Evolutionary conservation across 805 yeast genomes (phyloP), one percentile per base, ranked within the genome.

Genomic region (Yarrowia divulgata): DNA sequence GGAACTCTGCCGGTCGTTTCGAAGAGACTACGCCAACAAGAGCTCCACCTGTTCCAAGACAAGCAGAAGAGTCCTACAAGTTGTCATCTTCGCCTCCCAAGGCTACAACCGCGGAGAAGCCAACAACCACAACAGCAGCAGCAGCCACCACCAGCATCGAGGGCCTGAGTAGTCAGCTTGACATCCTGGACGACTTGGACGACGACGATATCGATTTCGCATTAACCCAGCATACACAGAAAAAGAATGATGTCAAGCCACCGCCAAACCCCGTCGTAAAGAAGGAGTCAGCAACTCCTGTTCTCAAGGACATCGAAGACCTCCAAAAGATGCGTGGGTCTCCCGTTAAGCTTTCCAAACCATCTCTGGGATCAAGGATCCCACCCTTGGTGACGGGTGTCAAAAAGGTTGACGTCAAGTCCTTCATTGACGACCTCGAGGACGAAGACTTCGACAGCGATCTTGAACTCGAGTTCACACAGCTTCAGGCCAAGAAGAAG

Each of bases 151-250:
- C 54, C 54, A 49, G 39, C 9, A 29, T 57, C n/a, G 64, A 43
- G n/a, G 29, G 49, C 0, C n/a, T 57, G 8, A 54, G 34, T n/a
- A 57, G 63, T 29, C 48, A 57, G 19, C 63, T 57, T 5, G 66
- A 60, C 13, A 42, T 43, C 18, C 34, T 60, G 1, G 66, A 60
- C 8, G 52, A 45, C 19, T 29, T 60, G 34, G 66, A 60, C 34
- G 66, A 60, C 34, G 66, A 60, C 34, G 66, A 60, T 34, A 42
- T 60, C 13, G 66, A 60, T 14, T 60, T 60, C 14, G 66, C 66
- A 34, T 45, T 60, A 40, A 60, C 66, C 13, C 66, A 60, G 19
- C 52, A 32, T 34, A 60, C 66, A 8, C 66, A 60, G 46, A 60
- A 60, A 7, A 43, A 60, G 42, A 42, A 23, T 14, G 45, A 54